Evolutionary conservation across 352 stramenopile species (phyloP).

Genomic region (Globisporangium nunn): DNA sequence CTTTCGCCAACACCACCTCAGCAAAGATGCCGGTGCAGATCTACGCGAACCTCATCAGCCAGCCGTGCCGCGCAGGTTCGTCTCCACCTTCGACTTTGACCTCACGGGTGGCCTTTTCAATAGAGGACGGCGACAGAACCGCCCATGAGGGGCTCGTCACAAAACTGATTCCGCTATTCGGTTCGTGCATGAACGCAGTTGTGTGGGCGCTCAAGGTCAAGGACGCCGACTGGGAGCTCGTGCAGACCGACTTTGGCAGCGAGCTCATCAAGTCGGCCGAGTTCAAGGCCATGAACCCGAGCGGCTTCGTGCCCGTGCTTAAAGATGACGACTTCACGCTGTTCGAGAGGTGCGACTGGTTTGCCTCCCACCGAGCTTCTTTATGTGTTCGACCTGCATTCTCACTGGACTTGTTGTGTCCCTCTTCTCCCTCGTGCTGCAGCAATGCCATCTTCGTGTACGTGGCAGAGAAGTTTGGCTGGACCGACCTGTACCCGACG

Average conservation of each 20-base stretch:
- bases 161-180: neutral
- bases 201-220: constrained; percentile 13
- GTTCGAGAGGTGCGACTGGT: constrained; percentile 20
- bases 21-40: constrained; percentile 33
- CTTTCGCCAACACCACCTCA: neutral
- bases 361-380: too few species aligned
- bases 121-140: too few species aligned
- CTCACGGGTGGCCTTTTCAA: too few species aligned
- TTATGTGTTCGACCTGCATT: too few species aligned
- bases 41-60: constrained; percentile 56
- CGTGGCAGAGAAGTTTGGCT: constrained; percentile 41
- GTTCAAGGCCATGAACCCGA: constrained; percentile 50
- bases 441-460: constrained; percentile 42
- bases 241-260: constrained; percentile 24
- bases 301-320: constrained; percentile 37
- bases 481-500: constrained; percentile 48
- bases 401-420: too few species aligned
- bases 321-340: constrained; percentile 54
- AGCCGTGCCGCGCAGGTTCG: constrained; percentile 27
- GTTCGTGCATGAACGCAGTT: constrained; percentile 1
- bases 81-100: too few species aligned
- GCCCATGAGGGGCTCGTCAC: too few species aligned
- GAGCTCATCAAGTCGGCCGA: constrained; percentile 36
- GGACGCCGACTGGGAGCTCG: constrained; percentile 24
- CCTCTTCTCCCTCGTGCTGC: neutral